A percentile compares a stretch with the other conserved stretches of the same genome.
phyloP scores from a whole-genome alignment of 1,139 yeast genomes.

The Pichia inconspicua region DNA sequence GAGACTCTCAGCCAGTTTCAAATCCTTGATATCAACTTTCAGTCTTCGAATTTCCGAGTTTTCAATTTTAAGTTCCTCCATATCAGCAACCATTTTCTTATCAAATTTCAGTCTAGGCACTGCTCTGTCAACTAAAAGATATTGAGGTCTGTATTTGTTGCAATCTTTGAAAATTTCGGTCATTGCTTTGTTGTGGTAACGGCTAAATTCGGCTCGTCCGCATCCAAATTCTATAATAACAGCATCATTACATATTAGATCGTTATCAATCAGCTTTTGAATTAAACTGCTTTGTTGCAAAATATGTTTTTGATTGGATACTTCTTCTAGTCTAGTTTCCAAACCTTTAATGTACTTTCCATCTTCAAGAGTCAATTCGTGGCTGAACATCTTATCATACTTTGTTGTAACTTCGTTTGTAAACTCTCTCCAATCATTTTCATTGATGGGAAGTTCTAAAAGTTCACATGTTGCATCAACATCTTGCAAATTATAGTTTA shows the following conservation, averaged over 20 bases:
- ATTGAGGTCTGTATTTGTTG: constrained; percentile 21
- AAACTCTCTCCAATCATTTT: constrained; percentile 24
- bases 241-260: constrained; percentile 28
- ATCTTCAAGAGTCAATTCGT: constrained; percentile 15
- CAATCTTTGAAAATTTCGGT: constrained; percentile 26
- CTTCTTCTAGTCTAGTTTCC: constrained; percentile 36
- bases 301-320: constrained; percentile 66
- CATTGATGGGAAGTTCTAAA: constrained; percentile 13
- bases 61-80: constrained; percentile 39
- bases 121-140: constrained; percentile 67
- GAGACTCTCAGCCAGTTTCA: constrained; percentile 44
- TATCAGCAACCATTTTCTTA: constrained; percentile 39
- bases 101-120: constrained; percentile 76
- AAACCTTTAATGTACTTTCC: constrained; percentile 24
- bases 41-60: constrained; percentile 37
- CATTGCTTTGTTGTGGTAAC: constrained; percentile 50
- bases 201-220: constrained; percentile 77
- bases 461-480: not conserved
- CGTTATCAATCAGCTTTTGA: constrained; percentile 50
- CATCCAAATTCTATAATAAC: constrained; percentile 78
- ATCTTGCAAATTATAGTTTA: constrained; percentile 19
- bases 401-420: constrained; percentile 18
- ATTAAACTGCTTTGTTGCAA: constrained; percentile 75
- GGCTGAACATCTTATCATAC: constrained; percentile 21
- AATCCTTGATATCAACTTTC: constrained; percentile 73